Base-by-base conservation (phyloP, 768 basidiomycete genomes). In the Russula ochroleuca region DNA sequence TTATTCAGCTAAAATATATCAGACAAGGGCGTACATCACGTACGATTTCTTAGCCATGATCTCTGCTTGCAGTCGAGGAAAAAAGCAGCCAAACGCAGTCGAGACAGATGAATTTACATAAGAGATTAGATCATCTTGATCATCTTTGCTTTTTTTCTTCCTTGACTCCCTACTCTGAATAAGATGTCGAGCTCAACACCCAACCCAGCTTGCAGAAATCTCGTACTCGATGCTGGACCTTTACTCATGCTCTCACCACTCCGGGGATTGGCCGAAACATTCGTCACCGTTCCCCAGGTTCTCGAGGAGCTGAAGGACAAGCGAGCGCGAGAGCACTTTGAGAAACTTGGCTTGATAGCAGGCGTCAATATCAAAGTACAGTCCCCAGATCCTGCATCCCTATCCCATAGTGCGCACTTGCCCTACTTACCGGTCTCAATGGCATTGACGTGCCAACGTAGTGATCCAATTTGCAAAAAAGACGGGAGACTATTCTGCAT, bases 181-280 rank as follows among this genome's bases (percentile, higher is more conserved):
- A 28, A 47, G 60, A 65, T 70, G 69, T 25, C 59, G 25, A 23
- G n/a, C 53, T 61, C 67, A 51, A 40, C 69, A 35, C 59, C 66
- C 55, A 71, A 73, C 52, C 78, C 79, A 15, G 81, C 79, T 61
- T 91, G 89, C 76, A 87, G 83, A 73, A 85, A 83, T 65, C 83
- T 98, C 15, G 87, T 98, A 8, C 85, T 98, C 54, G 96, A 98
- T 82, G 89, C 96, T 0, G 94, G 94, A 2, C 95, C 96, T 3
- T 79, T 98, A 0, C 85, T 98, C 4, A 92, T 93, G 3, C 79
- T 96, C 2, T 88, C 90, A 0, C 93, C 95, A 0, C 81, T 98
- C 10, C 82, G 92, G n/a, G 93, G 94, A 13, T 77, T 98, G 31
- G 92, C 97, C 21, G 81, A 88, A 67, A 84, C 83, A 38, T 98